Base-by-base conservation (phyloP, 305 asterid genomes). In the Salvia sclarea region DNA sequence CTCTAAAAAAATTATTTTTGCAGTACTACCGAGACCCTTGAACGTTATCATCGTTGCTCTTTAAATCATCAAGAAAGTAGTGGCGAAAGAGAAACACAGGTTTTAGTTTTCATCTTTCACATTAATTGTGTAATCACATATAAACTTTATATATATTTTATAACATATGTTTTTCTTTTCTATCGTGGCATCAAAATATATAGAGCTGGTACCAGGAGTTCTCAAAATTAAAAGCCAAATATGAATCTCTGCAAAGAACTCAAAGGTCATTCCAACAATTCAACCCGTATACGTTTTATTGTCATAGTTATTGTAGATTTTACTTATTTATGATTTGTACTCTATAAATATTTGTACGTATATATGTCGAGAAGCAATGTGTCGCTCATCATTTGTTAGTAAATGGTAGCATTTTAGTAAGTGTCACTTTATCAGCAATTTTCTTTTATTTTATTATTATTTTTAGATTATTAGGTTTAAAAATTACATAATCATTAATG, bases 181-280 rank as follows among this genome's bases (percentile, higher is more conserved):
- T n/a, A n/a, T n/a, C n/a, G 13, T 18, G 10, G 14, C 3, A 38
- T 7, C 1, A n/a, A 40, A n/a, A 6, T 50, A 93, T 97, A 88
- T 50, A 93, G 98, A 88, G 84, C 68, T 93, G 97, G 98, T 83
- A 76, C 71, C 94, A 93, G 55, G 97, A 93, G 81, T 88, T 82
- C 52, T 75, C 95, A 24, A 93, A 88, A 69, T 68, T 93, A 38
- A 90, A 87, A 82, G 92, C 91, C 56, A 90, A 87, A 68, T 90
- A 84, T 44, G 98, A 90, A 76, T 76, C 96, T 28, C 97, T 93
- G 72, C 98, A 88, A 64, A 83, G 91, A 68, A 82, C 96, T 75
- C 98, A 93, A 75, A 88, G 97, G 98, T 88, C 12, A 28, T 41
- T 54, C 9, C 21, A n/a, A 11, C 16, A 8, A 17, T 22, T 16